Conservation (phyloP, 192 early-diverging fungal genomes). For the Coemansia sp. region DNA sequence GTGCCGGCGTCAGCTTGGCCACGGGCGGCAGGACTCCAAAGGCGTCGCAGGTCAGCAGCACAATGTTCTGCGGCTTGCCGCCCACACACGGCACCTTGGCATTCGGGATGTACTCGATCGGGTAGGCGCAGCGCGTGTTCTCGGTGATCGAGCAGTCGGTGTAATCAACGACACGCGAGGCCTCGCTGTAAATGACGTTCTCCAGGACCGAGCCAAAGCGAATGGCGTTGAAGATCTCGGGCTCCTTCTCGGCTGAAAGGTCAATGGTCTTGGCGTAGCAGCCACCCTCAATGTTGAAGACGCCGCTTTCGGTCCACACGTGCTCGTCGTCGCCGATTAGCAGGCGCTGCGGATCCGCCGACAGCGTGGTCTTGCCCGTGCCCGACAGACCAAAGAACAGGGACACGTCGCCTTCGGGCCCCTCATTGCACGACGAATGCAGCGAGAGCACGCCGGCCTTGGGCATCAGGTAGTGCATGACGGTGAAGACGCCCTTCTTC, state of each 20-base stretch:
- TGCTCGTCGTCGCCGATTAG: conserved; percentile 99
- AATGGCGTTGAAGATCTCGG: conserved; percentile 97
- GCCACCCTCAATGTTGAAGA: conserved; percentile 99
- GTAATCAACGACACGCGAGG: conserved; percentile 77
- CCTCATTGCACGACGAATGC: conserved; percentile 90
- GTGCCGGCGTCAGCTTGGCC: conserved; percentile 77
- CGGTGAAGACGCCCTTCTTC: conserved; percentile 99
- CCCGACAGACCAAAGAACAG: conserved; percentile 98
- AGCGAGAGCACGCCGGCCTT: conserved; percentile 60
- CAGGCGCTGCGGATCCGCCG: conserved; percentile 85
- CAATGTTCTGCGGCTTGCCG: conserved; percentile 90
- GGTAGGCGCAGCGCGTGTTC: conserved; percentile 96
- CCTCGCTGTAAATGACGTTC: conserved; percentile 82
- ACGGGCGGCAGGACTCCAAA: conserved; percentile 94
- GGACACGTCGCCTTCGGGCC: conserved; percentile 82
- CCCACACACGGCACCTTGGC: conserved; percentile 91
- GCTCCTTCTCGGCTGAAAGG: conserved; percentile 93
- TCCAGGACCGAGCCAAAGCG: conserved; percentile 89
- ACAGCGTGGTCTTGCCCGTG: conserved; percentile 97
- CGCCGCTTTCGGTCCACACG: conserved; percentile 94
- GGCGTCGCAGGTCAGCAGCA: conserved; percentile 94
- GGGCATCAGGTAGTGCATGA: conserved; percentile 99
- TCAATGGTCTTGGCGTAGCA: conserved; percentile 99
- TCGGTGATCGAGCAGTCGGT: conserved; percentile 84
- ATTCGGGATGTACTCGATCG: conserved; percentile 91